A percentile compares a stretch with the other conserved stretches of the same genome.
Conservation (phyloP, 441 rosid species). For the Gossypium schwendimanii region DNA sequence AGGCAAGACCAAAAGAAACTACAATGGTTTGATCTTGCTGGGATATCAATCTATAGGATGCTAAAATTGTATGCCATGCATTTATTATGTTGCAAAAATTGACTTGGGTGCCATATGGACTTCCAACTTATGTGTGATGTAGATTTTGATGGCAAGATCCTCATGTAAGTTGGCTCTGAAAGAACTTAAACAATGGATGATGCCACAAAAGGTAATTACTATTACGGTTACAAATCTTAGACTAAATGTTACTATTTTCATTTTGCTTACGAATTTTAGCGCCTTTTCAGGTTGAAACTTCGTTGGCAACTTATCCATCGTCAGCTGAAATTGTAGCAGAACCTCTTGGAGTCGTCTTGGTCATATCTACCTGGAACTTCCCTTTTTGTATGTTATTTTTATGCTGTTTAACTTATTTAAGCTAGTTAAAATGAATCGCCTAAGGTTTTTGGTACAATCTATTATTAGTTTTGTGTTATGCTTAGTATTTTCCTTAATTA, state of each 20-base stretch:
- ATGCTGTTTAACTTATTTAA: slow-evolving; percentile 6
- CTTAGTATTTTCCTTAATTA: neutral
- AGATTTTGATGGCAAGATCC: slow-evolving; percentile 49
- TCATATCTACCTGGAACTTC: slow-evolving; percentile 82
- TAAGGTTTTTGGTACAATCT: neutral
- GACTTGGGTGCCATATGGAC: neutral
- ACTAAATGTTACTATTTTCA: neutral
- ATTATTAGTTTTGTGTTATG: neutral
- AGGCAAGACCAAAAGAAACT: neutral
- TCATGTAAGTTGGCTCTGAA: slow-evolving; percentile 49
- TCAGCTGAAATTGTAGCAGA: slow-evolving; percentile 76
- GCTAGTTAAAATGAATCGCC: neutral
- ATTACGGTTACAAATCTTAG: neutral
- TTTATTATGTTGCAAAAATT: neutral
- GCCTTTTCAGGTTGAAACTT: slow-evolving; percentile 56
- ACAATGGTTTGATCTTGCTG: neutral
- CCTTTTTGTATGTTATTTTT: slow-evolving; percentile 51
- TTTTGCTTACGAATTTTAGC: neutral
- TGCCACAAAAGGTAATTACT: slow-evolving; percentile 53
- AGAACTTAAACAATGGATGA: slow-evolving; percentile 67
- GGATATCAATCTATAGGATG: neutral
- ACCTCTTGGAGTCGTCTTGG: slow-evolving; percentile 72
- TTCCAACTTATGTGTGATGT: slow-evolving; percentile 10
- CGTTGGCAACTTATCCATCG: slow-evolving; percentile 63
- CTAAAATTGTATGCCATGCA: neutral